Percentiles rank a stretch among this genome's conserved stretches.
These are phyloP conservation scores for Ganoderma meredithae DNA, from an alignment of 1,284 basidiomycete species.

Conservation along the genomic window DNA sequence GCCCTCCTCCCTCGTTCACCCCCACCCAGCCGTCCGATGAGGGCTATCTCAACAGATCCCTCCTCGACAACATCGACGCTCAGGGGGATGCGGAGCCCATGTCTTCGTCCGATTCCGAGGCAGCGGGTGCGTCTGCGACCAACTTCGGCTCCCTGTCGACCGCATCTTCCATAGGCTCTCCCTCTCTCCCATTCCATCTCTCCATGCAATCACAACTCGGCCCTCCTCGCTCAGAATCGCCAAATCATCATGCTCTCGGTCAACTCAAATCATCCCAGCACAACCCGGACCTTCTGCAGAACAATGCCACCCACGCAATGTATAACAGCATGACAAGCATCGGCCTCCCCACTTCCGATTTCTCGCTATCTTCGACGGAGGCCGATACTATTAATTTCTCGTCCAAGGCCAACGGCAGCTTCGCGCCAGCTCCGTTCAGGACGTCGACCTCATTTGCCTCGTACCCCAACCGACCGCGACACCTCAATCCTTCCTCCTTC, in stretches of 20 bases:
- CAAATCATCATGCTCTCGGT: slow-evolving; percentile 45
- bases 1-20: slow-evolving; percentile 42
- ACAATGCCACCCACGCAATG: slow-evolving; percentile 47
- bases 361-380: slow-evolving; percentile 43
- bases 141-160: slow-evolving; percentile 54
- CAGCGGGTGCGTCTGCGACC: slow-evolving; percentile 50
- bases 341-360: slow-evolving; percentile 47
- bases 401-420: slow-evolving; percentile 49
- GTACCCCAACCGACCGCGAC: slow-evolving; percentile 44
- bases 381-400: slow-evolving; percentile 48
- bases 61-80: slow-evolving; percentile 80
- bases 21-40: slow-evolving; percentile 64
- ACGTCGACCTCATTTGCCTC: slow-evolving; percentile 46
- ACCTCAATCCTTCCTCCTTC: slow-evolving; percentile 39
- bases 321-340: slow-evolving; percentile 55
- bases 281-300: slow-evolving; percentile 45
- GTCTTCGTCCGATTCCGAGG: slow-evolving; percentile 60
- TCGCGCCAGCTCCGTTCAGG: slow-evolving; percentile 43
- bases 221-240: slow-evolving; percentile 57
- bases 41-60: slow-evolving; percentile 83
- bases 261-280: slow-evolving; percentile 47
- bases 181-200: slow-evolving; percentile 60
- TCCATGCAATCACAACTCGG: slow-evolving; percentile 54
- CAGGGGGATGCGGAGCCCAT: slow-evolving; percentile 79
- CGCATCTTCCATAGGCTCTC: slow-evolving; percentile 58